phyloP scores from a whole-genome alignment of 2,329 filamentous ascomycete species.

The Venturia asperata region DNA sequence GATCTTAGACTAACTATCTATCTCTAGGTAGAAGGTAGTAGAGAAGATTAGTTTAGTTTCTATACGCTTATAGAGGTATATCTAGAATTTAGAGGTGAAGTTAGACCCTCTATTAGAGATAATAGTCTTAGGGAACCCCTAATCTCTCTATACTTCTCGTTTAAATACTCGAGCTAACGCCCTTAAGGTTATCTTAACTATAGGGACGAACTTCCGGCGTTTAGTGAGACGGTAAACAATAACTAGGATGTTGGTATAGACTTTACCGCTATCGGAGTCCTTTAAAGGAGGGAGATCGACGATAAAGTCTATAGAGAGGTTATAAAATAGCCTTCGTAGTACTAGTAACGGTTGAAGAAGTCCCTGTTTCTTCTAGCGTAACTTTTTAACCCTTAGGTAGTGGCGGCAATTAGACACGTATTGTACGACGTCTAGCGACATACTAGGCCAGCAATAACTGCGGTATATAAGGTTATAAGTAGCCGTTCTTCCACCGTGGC shows the following conservation, averaged over 20 bases:
- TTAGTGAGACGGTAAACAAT: not conserved
- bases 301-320: not conserved
- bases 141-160: not conserved
- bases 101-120: not conserved
- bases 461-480: not conserved
- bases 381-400: not conserved
- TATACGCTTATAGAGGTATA: not conserved
- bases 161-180: not conserved
- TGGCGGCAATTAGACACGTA: not conserved
- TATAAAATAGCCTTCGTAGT: not conserved
- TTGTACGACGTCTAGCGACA: not conserved
- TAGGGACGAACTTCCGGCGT: not conserved
- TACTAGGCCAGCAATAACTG: not conserved
- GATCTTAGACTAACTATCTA: not conserved
- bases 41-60: not conserved
- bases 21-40: too few relatives aligned
- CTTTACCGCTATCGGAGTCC: not conserved
- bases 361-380: not conserved
- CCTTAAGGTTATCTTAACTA: not conserved
- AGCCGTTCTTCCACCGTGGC: not conserved
- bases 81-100: not conserved
- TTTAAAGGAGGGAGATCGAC: not conserved
- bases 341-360: not conserved
- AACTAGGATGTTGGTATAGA: not conserved
- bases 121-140: not conserved